These are phyloP conservation scores for Jatropha curcas DNA, from an alignment of 345 rosid genomes.

Conservation along the genomic window DNA sequence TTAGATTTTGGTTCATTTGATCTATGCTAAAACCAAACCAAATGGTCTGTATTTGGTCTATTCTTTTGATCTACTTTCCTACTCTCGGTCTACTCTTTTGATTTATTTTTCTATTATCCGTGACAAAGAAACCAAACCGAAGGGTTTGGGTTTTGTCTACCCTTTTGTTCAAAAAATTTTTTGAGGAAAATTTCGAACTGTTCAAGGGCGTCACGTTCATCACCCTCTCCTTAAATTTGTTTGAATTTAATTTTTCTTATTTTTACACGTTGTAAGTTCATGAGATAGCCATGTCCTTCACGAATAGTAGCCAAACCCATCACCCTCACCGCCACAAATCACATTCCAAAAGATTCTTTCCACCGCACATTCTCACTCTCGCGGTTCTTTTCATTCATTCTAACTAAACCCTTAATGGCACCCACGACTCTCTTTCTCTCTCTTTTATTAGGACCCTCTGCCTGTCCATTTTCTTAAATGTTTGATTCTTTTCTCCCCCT, in stretches of 20 bases:
- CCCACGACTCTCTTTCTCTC: slow-evolving; percentile 37
- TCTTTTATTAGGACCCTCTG: slow-evolving; percentile 10
- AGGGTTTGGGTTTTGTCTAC: neutral
- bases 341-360: slow-evolving; percentile 13
- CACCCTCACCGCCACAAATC: slow-evolving; percentile 28
- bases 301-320: slow-evolving; percentile 25
- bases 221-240: slow-evolving; percentile 16
- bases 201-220: slow-evolving; percentile 68
- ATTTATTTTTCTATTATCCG: no score
- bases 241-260: slow-evolving; percentile 12
- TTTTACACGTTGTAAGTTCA: slow-evolving; percentile 27
- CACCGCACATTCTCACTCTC: neutral
- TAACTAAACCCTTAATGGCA: slow-evolving; percentile 47
- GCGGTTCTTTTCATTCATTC: neutral
- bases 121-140: no score
- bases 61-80: neutral
- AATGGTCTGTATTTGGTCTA: neutral
- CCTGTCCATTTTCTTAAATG: neutral
- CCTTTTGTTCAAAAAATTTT: neutral
- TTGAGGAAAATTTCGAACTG: slow-evolving; percentile 18
- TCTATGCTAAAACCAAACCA: no score
- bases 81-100: no score
- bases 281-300: slow-evolving; percentile 42
- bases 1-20: no score
- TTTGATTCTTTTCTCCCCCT: neutral